Base-by-base conservation (phyloP, 2,329 filamentous ascomycete genomes). In the Plenodomus tracheiphilus region DNA sequence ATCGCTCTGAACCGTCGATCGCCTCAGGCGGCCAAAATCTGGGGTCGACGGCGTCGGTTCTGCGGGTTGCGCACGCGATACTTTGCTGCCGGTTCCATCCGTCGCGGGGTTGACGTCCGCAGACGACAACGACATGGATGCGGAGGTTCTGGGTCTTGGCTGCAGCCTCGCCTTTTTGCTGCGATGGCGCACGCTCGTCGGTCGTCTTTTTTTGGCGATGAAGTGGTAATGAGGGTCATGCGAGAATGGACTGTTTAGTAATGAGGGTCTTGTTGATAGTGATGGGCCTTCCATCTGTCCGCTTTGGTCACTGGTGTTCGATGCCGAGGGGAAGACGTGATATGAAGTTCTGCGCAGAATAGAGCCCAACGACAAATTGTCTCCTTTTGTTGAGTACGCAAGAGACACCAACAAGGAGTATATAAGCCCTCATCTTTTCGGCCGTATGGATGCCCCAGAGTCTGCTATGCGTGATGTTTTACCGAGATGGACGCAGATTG, bases 301-400 rank as follows among this genome's bases (percentile, higher is more conserved):
- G 68, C 61, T 66, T 66, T 62, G 28, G 58, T 62, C 47, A 62
- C 58, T 63, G 62, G 56, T 54, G 53, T 32, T 32, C 58, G 53
- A 54, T 58, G 54, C 46, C 56, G 49, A 54, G 56, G 59, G 57
- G 42, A 61, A 66, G 55, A 65, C 60, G 66, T 70, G 66, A 67
- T 69, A 56, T 61, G 59, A 58, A 62, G 62, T 71, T 66, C 69
- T 60, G 68, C 68, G 69, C 53, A 71, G 55, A 70, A 68, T 69
- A 56, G 64, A 69, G 66, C 60, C 67, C 65, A 67, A 65, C 55
- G 52, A 49, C 54, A 32, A 32, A 51, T 61, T 46, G 54, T 49
- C 47, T 44, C 41, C 36, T 41, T 38, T 47, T 44, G 40, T 47
- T 45, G 39, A 39, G 39, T 30, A 22, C 41, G 54, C 16, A 41